Base-by-base conservation (phyloP, 305 asterid genomes). In the Rubia occidens region DNA sequence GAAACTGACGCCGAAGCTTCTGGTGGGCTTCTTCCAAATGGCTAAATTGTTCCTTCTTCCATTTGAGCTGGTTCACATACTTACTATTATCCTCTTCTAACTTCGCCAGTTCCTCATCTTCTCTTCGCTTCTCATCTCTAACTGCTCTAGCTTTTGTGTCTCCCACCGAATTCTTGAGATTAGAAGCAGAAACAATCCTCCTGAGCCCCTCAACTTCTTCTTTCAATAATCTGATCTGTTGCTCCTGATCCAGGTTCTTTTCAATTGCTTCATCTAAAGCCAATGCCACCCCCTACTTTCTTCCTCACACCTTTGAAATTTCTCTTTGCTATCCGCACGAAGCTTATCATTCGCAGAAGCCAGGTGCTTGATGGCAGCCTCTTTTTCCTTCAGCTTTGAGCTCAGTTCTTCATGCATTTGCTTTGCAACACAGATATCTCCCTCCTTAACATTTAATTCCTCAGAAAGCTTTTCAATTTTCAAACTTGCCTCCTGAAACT, bases 1-100 rank as follows among this genome's bases (percentile, higher is more conserved):
- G 85, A 39, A 85, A 78, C 59, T 87, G 77, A 74, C 71, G 78
- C 17, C 78, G 78, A 69, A 90, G 87, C 81, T 85, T 86, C 69
- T 82, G 75, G 76, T 93, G 91, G 74, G 97, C 97, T 77, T 87
- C 95, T 69, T 86, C 84, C 76, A 93, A 76, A 75, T 86, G 96
- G 72, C 70, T 70, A 71, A 90, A 93, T 78, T 90, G 97, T 74
- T 93, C 98, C 72, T 82, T 93, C 86, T 86, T 90, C 97, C 96
- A 89, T 75, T 93, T 88, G 75, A 90, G 84, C 82, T 86, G 87
- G 74, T 87, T 88, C 74, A 86, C 87, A 26, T 81, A 71, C 81
- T 83, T 88, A 74, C 68, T 80, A 42, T 77, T 85, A 70, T 83
- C 90, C 66, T 85, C 91, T 82, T 87, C 97, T 29, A 87, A 69